Base-by-base conservation (phyloP, 1,284 basidiomycete genomes). In the Cryptococcus sp. region DNA sequence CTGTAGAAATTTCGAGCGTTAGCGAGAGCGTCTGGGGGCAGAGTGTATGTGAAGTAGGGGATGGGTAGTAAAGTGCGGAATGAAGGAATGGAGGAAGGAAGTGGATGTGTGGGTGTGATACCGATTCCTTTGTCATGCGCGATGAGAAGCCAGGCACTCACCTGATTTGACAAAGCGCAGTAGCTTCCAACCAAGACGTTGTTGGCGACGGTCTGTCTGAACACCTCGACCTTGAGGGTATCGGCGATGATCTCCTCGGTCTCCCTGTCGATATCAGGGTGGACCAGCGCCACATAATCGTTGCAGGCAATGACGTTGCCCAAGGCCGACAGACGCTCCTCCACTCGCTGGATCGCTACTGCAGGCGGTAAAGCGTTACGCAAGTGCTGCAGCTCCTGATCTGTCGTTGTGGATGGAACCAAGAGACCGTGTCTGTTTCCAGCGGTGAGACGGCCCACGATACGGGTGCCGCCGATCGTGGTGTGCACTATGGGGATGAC, bases 201-300 rank as follows among this genome's bases (percentile, higher is more conserved):
- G 71, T 91, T 88, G 13, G 95, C 95, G 65, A 99, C 85, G 13
- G 94, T 99, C 79, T 99, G 95, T 53, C 95, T 84, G 83, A 99
- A 99, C 5, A 99, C 96, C 79, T 99, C 96, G 61, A 99, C 96
- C 80, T 98, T 97, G 67, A 99, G 85, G 13, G 97, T 93, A 79
- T 99, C 96, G 51, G 96, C 95, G 77, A 99, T 97, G 80, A 99
- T 99, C 80, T 99, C 96, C 76, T 99, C 96, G 8, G 96, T 99
- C 81, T 99, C 96, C 58, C 95, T 86, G 81, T 99, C 95, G 62
- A 99, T 83, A 70, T 99, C 96, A 15, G 96, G 96, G 79, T 97
- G 93, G 20, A 96, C 93, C 67, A 97, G 87, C 8, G 93, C 93
- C 65, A 97, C 93, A 73, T 96, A 90, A 82, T 98, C 95, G 79